Percentiles rank a stretch among this genome's conserved stretches.
Evolutionary conservation across 1,284 basidiomycete species (phyloP).

Genomic region (Rhodotorula sp.): DNA sequence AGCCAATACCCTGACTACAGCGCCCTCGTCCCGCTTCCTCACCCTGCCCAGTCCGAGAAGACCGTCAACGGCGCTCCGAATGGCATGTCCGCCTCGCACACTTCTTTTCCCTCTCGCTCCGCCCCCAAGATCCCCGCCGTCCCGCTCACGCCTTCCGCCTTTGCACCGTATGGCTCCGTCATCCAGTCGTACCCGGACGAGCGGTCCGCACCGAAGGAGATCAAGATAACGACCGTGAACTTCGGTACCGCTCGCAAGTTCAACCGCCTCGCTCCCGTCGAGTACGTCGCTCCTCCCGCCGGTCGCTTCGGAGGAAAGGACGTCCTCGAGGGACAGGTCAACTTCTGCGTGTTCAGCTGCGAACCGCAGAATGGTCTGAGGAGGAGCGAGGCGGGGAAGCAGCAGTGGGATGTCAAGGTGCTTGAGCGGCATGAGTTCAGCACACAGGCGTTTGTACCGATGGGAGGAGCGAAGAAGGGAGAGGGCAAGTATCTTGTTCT

Average conservation of each 20-base stretch:
- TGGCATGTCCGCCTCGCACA: background rate
- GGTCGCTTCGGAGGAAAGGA: background rate
- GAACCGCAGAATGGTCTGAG: slow-evolving; percentile 38
- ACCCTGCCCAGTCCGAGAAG: slow-evolving; percentile 22
- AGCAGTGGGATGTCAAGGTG: slow-evolving; percentile 53
- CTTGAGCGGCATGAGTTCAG: slow-evolving; percentile 65
- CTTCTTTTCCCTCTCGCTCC: background rate
- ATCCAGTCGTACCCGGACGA: slow-evolving; percentile 74
- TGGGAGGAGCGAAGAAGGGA: slow-evolving; percentile 55
- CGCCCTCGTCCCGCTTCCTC: slow-evolving; percentile 23
- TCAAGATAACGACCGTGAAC: slow-evolving; percentile 74
- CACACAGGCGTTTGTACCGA: slow-evolving; percentile 77
- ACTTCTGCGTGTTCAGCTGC: slow-evolving; percentile 44
- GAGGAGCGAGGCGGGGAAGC: slow-evolving; percentile 47
- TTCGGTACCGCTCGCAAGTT: slow-evolving; percentile 84
- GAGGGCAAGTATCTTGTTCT: slow-evolving; percentile 67
- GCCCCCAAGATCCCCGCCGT: slow-evolving; percentile 61
- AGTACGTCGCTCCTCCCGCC: slow-evolving; percentile 10
- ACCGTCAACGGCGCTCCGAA: background rate
- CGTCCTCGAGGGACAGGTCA: slow-evolving; percentile 16
- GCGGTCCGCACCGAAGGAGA: slow-evolving; percentile 58
- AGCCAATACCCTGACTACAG: slow-evolving; percentile 34
- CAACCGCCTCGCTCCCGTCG: slow-evolving; percentile 72
- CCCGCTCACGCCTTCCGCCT: slow-evolving; percentile 76
- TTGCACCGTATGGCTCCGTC: slow-evolving; percentile 77